phyloP scores from a whole-genome alignment of 495 filamentous ascomycete species.

The Bathelium albidoporum region DNA sequence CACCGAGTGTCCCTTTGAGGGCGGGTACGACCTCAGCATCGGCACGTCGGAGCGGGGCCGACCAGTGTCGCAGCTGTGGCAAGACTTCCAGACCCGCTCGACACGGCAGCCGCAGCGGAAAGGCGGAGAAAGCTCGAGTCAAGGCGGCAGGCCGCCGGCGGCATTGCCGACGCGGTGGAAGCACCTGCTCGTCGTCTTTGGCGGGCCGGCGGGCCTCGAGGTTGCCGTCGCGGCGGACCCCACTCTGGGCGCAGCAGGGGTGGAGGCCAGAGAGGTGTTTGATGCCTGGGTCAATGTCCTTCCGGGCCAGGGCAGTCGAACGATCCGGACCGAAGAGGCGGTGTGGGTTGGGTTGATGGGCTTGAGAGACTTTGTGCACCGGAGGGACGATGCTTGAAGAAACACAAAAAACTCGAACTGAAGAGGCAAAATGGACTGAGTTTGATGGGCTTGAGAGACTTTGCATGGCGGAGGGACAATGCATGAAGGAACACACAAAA shows the following conservation, averaged over 20 bases:
- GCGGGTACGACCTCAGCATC: slow-evolving; percentile 48
- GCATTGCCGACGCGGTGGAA: slow-evolving; percentile 41
- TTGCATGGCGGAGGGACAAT: slow-evolving; percentile 26
- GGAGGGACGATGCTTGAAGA: not conserved
- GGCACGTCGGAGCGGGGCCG: slow-evolving; percentile 65
- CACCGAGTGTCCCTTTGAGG: slow-evolving; percentile 34
- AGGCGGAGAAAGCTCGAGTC: too few species aligned
- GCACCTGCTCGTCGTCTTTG: slow-evolving; percentile 62
- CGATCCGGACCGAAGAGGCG: slow-evolving; percentile 70
- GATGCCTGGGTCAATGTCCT: slow-evolving; percentile 68
- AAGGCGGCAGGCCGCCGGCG: too few species aligned
- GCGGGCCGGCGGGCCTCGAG: slow-evolving; percentile 62
- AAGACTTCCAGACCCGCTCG: not conserved
- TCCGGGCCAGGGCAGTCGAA: slow-evolving; percentile 64
- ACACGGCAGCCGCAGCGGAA: slow-evolving; percentile 23
- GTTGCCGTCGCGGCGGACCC: slow-evolving; percentile 55
- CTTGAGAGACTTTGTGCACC: slow-evolving; percentile 40
- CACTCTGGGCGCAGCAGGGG: slow-evolving; percentile 38
- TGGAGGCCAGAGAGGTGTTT: slow-evolving; percentile 54
- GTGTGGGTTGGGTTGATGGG: slow-evolving; percentile 57
- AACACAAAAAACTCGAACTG: not conserved
- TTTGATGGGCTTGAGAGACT: slow-evolving; percentile 47
- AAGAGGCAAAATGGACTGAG: not conserved
- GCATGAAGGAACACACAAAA: not conserved
- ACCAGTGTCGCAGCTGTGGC: not conserved